A percentile compares a stretch with the other conserved stretches of the same genome.
Conservation (phyloP, 2,329 filamentous ascomycete species). For the Aciculosporium take region DNA sequence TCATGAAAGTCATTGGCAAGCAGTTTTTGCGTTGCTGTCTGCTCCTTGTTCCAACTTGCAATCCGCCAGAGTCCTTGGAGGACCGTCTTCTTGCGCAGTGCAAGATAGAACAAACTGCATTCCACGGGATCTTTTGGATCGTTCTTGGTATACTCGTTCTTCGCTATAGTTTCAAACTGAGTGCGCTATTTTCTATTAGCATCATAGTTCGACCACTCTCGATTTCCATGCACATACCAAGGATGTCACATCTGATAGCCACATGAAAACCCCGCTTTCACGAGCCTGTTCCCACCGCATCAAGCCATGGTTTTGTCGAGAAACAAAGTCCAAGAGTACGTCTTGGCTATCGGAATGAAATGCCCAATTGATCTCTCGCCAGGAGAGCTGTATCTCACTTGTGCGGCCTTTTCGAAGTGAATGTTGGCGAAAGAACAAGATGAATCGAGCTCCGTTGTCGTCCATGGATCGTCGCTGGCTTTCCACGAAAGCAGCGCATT, state of each 20-base stretch:
- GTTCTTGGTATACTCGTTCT: conserved; percentile 82
- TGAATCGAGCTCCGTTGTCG: conserved; percentile 74
- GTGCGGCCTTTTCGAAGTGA: conserved; percentile 53
- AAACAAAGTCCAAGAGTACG: conserved; percentile 72
- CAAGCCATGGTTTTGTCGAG: conserved; percentile 61
- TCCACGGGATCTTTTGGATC: conserved; percentile 82
- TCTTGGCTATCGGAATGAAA: conserved; percentile 79
- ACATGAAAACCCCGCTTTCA: conserved; percentile 87
- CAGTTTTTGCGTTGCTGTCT: conserved; percentile 62
- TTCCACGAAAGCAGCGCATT: conserved; percentile 73
- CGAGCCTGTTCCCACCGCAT: conserved; percentile 76
- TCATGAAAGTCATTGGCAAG: conserved; percentile 86
- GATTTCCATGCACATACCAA: conserved; percentile 42
- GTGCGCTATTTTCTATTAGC: conserved; percentile 20
- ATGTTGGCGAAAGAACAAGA: conserved; percentile 77
- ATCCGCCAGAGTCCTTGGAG: conserved; percentile 90
- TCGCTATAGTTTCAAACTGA: conserved; percentile 81
- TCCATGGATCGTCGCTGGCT: conserved; percentile 81
- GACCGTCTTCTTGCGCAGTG: conserved; percentile 78
- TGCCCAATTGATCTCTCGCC: conserved; percentile 75
- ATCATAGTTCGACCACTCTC: not conserved
- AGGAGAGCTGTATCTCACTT: conserved; percentile 52
- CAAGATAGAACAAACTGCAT: conserved; percentile 83
- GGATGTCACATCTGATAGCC: conserved; percentile 65
- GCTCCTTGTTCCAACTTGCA: conserved; percentile 78